Base-by-base conservation (phyloP, 176 grass and related monocot species). In the Thalia dealbata region DNA sequence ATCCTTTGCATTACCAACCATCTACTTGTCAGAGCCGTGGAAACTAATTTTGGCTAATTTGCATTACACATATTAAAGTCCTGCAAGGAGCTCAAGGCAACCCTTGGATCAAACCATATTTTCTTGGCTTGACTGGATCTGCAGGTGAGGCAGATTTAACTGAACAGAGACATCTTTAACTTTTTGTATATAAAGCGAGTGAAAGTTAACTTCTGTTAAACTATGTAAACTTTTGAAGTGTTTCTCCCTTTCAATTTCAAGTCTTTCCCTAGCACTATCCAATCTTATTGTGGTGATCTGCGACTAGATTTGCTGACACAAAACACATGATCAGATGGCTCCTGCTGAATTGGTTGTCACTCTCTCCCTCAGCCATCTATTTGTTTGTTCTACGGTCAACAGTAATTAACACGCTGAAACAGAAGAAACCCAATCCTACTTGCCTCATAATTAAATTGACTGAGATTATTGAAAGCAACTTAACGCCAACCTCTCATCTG, bases 381-480 rank as follows among this genome's bases (percentile, higher is more conserved):
- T 71, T 45, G 21, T 26, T 50, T 3, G 1, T 2, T 80, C 14
- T 43, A 22, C 23, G 41, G 19, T 67, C 55, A 66, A 10, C 61
- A 35, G 50, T 29, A 29, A 64, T 52, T 15, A 23, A 44, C 32
- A 22, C 59, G 50, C 48, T 38, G 30, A 73, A 65, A 14, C 50
- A 67, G 21, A 52, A 63, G 32, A 12, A 26, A 30, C 22, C 28
- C 11, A 58, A 76, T 58, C 45, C 26, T 67, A 59, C 35, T 50
- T 82, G 45, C 51, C 25, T 70, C 63, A 69, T 41, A 32, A 55
- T 67, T 73, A 44, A 63, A 32, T 75, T 4, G n/a, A 75, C 73
- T 75, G 58, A 19, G 73, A 63, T 56, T 65, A 27, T 25, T 71
- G 80, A 82, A 70, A 76, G 62, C 80, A 70, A 76, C 78, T 43